phyloP scores from a whole-genome alignment of 345 rosid species.

The Salix purpurea region DNA sequence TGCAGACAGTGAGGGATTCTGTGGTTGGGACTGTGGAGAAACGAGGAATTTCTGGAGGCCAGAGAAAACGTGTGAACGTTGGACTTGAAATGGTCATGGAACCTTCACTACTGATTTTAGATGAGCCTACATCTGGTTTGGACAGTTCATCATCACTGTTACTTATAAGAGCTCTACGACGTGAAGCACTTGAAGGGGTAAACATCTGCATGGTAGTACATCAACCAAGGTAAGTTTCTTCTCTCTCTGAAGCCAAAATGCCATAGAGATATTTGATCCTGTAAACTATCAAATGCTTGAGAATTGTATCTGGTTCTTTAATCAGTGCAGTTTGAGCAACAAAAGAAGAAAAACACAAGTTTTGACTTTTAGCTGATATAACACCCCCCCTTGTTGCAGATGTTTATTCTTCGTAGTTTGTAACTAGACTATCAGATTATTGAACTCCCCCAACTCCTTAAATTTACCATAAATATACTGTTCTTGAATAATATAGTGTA shows the following conservation, averaged over 20 bases:
- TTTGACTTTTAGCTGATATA: not conserved
- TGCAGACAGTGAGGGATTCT: conserved; percentile 77
- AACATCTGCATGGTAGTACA: conserved; percentile 85
- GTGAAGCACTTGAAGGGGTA: conserved; percentile 90
- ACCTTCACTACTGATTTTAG: conserved; percentile 83
- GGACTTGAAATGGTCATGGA: conserved; percentile 96
- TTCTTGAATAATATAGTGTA: not conserved
- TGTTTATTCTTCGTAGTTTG: not conserved
- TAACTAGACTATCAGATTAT: not conserved
- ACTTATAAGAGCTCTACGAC: conserved; percentile 77
- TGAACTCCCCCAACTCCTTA: not conserved
- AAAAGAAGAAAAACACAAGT: not conserved
- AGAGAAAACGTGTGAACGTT: conserved; percentile 86
- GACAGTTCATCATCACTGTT: conserved; percentile 82
- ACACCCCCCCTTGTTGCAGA: not conserved
- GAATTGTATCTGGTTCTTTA: not conserved
- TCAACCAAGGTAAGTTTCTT: conserved; percentile 69
- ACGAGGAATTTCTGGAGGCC: conserved; percentile 95
- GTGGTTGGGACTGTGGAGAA: conserved; percentile 85
- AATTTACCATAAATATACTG: not conserved
- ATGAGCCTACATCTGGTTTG: conserved; percentile 89
- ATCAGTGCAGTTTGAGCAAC: not conserved
- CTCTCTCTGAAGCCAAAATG: not conserved
- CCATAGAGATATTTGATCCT: not conserved
- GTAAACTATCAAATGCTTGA: not conserved